Percentiles rank a stretch among this genome's conserved stretches.
These are phyloP conservation scores for Solanum chiquidenum DNA, from an alignment of 257 asterid species.

Conservation along the genomic window DNA sequence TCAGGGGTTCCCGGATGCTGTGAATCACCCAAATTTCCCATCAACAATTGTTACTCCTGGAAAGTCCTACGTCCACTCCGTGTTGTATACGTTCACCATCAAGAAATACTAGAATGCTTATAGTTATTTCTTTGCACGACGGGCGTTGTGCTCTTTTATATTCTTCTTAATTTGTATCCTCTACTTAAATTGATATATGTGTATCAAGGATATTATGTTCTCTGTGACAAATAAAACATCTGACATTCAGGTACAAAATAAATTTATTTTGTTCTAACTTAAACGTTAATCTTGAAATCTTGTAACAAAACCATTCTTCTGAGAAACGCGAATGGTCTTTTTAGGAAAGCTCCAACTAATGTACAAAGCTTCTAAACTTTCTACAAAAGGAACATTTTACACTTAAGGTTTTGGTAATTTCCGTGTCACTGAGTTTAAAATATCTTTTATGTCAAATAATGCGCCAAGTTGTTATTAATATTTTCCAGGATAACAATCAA, in stretches of 20 bases:
- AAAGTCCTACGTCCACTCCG: constrained; percentile 30
- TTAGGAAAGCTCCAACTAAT: neutral
- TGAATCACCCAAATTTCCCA: constrained; percentile 69
- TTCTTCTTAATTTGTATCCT: neutral
- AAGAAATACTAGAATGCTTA: neutral
- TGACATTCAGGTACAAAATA: neutral
- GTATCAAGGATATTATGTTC: neutral
- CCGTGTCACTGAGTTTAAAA: neutral
- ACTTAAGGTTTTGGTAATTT: neutral
- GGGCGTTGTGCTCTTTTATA: neutral
- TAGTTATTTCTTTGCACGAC: neutral
- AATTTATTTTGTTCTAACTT: neutral
- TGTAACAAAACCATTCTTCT: no score
- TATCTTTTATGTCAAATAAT: neutral
- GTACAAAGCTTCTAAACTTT: neutral
- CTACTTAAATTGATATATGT: neutral
- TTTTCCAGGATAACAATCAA: neutral
- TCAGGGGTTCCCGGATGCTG: constrained; percentile 84
- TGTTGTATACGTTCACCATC: constrained; percentile 32
- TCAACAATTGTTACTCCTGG: constrained; percentile 49
- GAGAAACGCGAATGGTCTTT: neutral
- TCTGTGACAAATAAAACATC: neutral
- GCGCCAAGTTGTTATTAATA: neutral
- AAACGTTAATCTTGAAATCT: no score
- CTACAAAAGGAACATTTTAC: neutral